A percentile compares a stretch with the other conserved stretches of the same genome.
Evolutionary conservation across 148 eudicot species (phyloP).

Genomic region (Chenopodium berlandieri): DNA sequence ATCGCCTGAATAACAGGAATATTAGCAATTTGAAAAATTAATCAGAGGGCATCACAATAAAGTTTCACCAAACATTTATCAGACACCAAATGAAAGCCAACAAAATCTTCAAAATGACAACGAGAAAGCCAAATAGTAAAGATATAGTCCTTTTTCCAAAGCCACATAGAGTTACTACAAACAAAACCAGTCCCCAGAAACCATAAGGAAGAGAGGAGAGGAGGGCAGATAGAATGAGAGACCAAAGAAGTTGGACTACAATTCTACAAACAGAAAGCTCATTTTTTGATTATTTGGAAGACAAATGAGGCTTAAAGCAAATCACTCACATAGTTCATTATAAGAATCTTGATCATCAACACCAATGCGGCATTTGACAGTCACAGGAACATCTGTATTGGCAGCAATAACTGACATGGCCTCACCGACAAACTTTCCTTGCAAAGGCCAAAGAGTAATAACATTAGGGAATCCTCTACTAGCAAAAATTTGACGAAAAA

Average conservation of each 20-base stretch:
- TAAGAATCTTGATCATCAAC: constrained; percentile 94
- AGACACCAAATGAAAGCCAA: neutral
- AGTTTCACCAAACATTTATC: neutral
- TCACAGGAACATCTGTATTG: constrained; percentile 85
- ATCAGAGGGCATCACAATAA: neutral
- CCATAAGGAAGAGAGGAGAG: neutral
- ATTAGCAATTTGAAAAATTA: neutral
- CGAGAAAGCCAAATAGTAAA: neutral
- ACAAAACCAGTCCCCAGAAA: constrained; percentile 10
- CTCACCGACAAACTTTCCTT: constrained; percentile 97
- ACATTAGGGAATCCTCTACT: constrained; percentile 32
- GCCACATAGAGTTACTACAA: neutral
- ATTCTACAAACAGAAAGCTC: too few relatives aligned
- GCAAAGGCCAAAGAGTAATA: constrained; percentile 31
- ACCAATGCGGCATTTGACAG: constrained; percentile 95
- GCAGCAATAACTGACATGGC: constrained; percentile 98
- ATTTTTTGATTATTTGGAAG: neutral
- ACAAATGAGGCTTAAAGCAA: neutral
- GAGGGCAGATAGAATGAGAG: neutral
- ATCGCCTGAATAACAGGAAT: constrained; percentile 61
- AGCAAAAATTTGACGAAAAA: constrained; percentile 1
- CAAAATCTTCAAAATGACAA: neutral
- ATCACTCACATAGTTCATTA: constrained; percentile 81
- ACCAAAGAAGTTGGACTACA: neutral
- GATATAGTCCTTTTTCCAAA: neutral